phyloP scores from a whole-genome alignment of 305 asterid species.

The Fraxinus paxiana region DNA sequence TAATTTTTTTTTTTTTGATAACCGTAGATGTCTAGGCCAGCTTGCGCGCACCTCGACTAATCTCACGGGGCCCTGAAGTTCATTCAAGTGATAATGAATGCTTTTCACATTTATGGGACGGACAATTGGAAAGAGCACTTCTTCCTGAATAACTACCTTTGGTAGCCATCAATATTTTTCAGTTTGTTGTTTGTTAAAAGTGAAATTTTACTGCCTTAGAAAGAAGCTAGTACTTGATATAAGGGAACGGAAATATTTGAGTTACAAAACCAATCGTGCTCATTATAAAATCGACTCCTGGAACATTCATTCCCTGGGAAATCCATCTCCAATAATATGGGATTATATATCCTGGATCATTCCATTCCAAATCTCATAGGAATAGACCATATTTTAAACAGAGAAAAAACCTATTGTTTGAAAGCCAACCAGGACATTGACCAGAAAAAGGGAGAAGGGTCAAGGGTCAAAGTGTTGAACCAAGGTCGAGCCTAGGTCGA shows the following conservation, averaged over 20 bases:
- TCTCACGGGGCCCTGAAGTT: too few relatives aligned
- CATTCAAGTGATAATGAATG: background rate
- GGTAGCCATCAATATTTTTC: background rate
- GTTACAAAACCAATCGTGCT: background rate
- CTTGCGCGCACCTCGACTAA: too few relatives aligned
- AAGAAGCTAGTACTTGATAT: background rate
- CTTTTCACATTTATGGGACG: background rate
- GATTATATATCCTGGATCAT: background rate
- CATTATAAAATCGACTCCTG: background rate
- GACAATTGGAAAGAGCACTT: background rate
- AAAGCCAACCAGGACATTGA: background rate
- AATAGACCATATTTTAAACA: background rate
- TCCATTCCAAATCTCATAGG: background rate
- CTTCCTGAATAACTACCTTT: background rate
- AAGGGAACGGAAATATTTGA: background rate
- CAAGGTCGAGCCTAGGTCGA: background rate
- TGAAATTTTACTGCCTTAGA: background rate
- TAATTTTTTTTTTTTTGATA: too few relatives aligned
- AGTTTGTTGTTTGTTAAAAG: background rate
- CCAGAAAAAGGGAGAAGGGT: background rate
- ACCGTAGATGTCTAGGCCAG: too few relatives aligned
- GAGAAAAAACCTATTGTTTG: background rate
- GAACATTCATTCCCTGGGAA: background rate
- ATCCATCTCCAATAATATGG: background rate
- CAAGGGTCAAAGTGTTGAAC: background rate